Evolutionary conservation across 2,329 filamentous ascomycete species (phyloP), one percentile per base, ranked within the genome.

Genomic region (Pseudocercospora macadamiae): DNA sequence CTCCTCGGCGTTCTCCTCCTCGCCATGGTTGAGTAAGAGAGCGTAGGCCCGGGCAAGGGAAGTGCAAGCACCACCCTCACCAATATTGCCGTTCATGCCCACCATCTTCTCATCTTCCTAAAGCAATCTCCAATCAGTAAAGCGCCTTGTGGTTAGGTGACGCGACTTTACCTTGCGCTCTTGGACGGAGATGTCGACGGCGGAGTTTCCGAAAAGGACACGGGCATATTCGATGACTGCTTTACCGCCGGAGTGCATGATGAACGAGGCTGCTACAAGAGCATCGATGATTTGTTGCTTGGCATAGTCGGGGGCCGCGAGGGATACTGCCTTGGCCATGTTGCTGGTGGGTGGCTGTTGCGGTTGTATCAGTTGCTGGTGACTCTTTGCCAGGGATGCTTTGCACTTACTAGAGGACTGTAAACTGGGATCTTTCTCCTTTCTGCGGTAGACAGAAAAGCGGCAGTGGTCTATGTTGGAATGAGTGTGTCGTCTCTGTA

Each of bases 161-260:
- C n/a, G n/a, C n/a, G n/a, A n/a, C 8, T 16, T 30, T 49, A 49
- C 47, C 48, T 59, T 30, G 37, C 60, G 60, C 10, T 54, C 53
- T 28, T 53, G 42, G 10, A 49, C 53, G 1, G 55, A 54, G 14
- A 42, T 36, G n/a, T 56, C 47, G 10, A 56, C 55, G 9, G 39
- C 37, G 18, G 51, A 34, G 19, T 53, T 42, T 26, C 56, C 55
- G 39, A 59, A 54, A 14, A 62, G 30, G n/a, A 18, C 34, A 32
- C 55, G 53, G 10, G 60, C 55, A 23, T 51, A 53, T 3, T 59
- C 60, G 39, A 56, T 56, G 19, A 62, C 49, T n/a, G 51, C 23
- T n/a, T 51, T 48, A n/a, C 60, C 60, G 30, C 60, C 60, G 19
- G 60, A 55, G 48, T 62, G 52, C 16, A 62, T 18, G 39, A 16